These are phyloP conservation scores for Puccinia hordei DNA, from an alignment of 1,284 basidiomycete genomes.

Conservation along the genomic window DNA sequence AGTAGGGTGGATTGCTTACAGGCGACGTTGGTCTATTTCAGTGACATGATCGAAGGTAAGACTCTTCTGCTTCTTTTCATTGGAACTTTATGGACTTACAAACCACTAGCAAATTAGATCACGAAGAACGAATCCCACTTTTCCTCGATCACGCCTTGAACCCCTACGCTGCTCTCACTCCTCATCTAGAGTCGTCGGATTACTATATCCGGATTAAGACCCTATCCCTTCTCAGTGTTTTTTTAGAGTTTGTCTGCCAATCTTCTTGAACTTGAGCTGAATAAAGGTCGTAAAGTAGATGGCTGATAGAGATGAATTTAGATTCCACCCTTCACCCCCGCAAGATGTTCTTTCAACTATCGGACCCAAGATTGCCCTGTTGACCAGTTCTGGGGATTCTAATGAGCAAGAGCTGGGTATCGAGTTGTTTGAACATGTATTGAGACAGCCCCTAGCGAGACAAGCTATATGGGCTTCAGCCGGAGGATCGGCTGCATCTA, in stretches of 20 bases:
- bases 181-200: conserved; percentile 80
- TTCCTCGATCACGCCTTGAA: conserved; percentile 69
- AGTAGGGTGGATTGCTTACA: conserved; percentile 91
- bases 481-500: not conserved
- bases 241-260: conserved; percentile 67
- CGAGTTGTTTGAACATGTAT: conserved; percentile 32
- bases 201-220: conserved; percentile 90
- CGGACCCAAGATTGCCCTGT: conserved; percentile 7
- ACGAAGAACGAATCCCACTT: conserved; percentile 58
- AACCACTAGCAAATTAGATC: conserved; percentile 24
- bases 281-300: conserved; percentile 36
- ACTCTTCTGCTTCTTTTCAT: not conserved
- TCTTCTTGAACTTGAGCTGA: conserved; percentile 1
- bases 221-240: conserved; percentile 80
- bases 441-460: conserved; percentile 30
- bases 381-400: conserved; percentile 31
- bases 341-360: conserved; percentile 5
- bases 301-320: conserved; percentile 23
- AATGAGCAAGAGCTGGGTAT: conserved; percentile 49
- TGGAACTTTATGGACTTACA: not conserved
- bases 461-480: conserved; percentile 16
- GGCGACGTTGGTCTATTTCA: conserved; percentile 84
- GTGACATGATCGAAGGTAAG: conserved; percentile 77
- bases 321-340: conserved; percentile 32
- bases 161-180: conserved; percentile 57